Conservation (phyloP, 2,329 filamentous ascomycete genomes). For the Albophoma yamanashiensis region DNA sequence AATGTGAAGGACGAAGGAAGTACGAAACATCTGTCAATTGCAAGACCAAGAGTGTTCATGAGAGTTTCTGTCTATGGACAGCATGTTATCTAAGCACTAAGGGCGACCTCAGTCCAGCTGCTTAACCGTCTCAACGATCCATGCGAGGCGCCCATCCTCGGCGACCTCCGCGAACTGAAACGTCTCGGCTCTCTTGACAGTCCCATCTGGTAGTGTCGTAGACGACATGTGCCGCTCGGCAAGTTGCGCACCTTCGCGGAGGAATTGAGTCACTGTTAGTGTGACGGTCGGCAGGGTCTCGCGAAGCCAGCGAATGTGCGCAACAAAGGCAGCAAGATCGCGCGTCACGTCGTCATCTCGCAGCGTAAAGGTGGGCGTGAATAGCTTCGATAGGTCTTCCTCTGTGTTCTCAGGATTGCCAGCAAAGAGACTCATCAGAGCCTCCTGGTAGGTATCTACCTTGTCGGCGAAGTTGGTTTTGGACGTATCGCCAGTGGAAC, state of each 20-base stretch:
- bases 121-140: background rate
- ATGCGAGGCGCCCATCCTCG: background rate
- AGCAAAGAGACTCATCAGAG: background rate
- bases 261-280: background rate
- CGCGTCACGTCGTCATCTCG: background rate
- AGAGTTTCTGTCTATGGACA: background rate
- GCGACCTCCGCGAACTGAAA: background rate
- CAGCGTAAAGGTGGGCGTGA: background rate
- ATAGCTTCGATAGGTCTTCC: background rate
- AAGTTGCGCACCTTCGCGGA: background rate
- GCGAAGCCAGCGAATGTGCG: background rate
- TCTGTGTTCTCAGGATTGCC: background rate
- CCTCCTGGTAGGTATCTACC: background rate
- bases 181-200: background rate
- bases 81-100: background rate
- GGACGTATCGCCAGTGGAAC: background rate
- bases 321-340: background rate
- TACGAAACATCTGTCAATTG: background rate
- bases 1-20: background rate
- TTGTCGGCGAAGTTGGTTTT: background rate
- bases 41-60: background rate
- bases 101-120: background rate
- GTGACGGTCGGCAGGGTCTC: background rate
- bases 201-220: background rate
- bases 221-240: background rate